A percentile compares a stretch with the other conserved stretches of the same genome.
Evolutionary conservation across 495 filamentous ascomycete species (phyloP).

Genomic region (Arthonia radiata): DNA sequence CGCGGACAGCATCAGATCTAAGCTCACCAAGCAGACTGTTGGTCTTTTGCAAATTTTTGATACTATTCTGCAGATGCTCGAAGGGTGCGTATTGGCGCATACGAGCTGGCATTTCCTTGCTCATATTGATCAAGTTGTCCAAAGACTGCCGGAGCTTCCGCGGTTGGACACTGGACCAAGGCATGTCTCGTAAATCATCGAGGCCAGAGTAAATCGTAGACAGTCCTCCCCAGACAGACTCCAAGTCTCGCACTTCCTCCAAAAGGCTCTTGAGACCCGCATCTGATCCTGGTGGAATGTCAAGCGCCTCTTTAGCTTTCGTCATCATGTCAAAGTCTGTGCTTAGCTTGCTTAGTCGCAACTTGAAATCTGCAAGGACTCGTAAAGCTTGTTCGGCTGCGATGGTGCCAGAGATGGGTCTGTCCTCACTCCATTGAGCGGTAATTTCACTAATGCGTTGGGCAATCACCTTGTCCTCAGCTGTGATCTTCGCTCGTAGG

Average conservation of each 20-base stretch:
- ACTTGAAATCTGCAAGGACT: conserved; percentile 57
- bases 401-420: conserved; percentile 84
- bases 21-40: conserved; percentile 71
- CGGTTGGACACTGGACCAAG: conserved; percentile 84
- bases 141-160: conserved; percentile 72
- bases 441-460: conserved; percentile 70
- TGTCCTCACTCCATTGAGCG: conserved; percentile 75
- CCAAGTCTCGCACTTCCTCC: conserved; percentile 96
- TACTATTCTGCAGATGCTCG: conserved; percentile 79
- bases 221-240: conserved; percentile 86
- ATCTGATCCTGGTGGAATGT: conserved; percentile 55
- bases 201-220: conserved; percentile 93
- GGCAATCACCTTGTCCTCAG: conserved; percentile 73
- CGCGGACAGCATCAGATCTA: conserved; percentile 89
- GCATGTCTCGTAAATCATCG: conserved; percentile 70
- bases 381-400: conserved; percentile 64
- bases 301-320: conserved; percentile 87
- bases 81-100: conserved; percentile 99
- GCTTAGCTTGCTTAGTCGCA: conserved; percentile 53
- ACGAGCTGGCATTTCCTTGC: conserved; percentile 94
- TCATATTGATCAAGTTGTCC: conserved; percentile 85
- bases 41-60: conserved; percentile 71
- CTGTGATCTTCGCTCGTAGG: conserved; percentile 79
- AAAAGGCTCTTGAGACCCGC: conserved; percentile 54
- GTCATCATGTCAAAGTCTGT: conserved; percentile 82